These are phyloP conservation scores for Fusarium temperatum DNA, from an alignment of 2,329 filamentous ascomycete species.

Conservation along the genomic window DNA sequence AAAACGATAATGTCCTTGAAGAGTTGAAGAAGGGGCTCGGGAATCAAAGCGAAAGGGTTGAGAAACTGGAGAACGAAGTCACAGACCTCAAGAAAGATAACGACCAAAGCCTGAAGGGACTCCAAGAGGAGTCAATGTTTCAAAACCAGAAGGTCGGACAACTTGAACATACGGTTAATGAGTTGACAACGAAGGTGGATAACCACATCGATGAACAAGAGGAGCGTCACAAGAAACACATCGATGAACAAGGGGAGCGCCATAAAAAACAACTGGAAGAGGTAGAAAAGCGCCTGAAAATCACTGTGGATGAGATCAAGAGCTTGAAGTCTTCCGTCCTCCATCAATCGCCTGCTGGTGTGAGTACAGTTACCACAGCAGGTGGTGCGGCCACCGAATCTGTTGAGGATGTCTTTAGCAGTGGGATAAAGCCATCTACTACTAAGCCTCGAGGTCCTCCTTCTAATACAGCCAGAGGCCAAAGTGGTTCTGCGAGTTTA, in stretches of 20 bases:
- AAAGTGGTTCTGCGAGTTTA: neutral
- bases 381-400: accelerated
- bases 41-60: neutral
- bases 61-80: neutral
- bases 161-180: neutral
- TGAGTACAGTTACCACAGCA: neutral
- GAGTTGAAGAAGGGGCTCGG: accelerated
- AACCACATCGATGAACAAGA: neutral
- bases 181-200: neutral
- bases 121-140: accelerated
- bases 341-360: neutral
- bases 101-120: too few relatives aligned
- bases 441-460: neutral
- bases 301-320: neutral
- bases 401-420: accelerated
- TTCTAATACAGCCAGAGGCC: too few relatives aligned
- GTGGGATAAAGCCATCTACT: neutral
- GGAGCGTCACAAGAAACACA: neutral
- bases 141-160: neutral
- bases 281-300: accelerated
- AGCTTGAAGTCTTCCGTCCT: accelerated
- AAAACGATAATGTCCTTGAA: accelerated
- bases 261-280: neutral
- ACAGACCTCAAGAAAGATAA: too few relatives aligned
- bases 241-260: neutral